Percentiles rank a stretch among this genome's conserved stretches.
Conservation (phyloP, 805 yeast species). For the Nakazawaea wyomingensis region DNA sequence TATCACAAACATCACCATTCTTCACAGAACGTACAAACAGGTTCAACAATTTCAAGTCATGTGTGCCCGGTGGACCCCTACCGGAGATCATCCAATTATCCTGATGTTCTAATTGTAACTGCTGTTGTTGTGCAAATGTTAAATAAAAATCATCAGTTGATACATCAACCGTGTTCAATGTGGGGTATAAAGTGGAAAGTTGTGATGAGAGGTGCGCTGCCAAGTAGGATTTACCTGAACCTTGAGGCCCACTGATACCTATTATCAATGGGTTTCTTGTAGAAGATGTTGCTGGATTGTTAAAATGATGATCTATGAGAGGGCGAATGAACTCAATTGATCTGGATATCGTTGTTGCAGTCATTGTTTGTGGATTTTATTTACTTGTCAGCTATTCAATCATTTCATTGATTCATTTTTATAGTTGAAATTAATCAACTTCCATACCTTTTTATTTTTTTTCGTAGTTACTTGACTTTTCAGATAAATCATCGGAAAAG, state of each 20-base stretch:
- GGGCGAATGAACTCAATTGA: slow-evolving; percentile 26
- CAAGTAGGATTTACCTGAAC: slow-evolving; percentile 68
- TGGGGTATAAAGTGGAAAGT: slow-evolving; percentile 31
- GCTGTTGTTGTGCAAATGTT: slow-evolving; percentile 54
- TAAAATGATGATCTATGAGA: slow-evolving; percentile 20
- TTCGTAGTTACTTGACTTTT: too few relatives aligned
- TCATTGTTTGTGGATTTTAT: too few relatives aligned
- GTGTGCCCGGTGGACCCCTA: slow-evolving; percentile 93
- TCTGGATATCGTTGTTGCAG: slow-evolving; percentile 10
- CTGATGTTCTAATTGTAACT: slow-evolving; percentile 32
- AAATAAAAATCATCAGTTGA: slow-evolving; percentile 88
- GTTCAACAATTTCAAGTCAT: slow-evolving; percentile 53
- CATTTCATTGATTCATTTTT: too few relatives aligned
- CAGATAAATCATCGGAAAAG: too few relatives aligned
- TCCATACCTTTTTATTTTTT: too few relatives aligned
- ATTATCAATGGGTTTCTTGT: slow-evolving; percentile 32
- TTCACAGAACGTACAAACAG: slow-evolving; percentile 29
- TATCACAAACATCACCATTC: slow-evolving; percentile 23
- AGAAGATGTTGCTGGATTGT: background rate
- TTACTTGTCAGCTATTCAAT: too few relatives aligned
- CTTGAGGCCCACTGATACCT: slow-evolving; percentile 72
- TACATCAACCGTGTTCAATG: slow-evolving; percentile 37
- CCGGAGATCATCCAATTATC: slow-evolving; percentile 58
- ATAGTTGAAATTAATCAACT: too few relatives aligned
- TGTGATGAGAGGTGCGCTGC: slow-evolving; percentile 34